Conservation (phyloP, 2,329 filamentous ascomycete genomes). For the Cadophora malorum region DNA sequence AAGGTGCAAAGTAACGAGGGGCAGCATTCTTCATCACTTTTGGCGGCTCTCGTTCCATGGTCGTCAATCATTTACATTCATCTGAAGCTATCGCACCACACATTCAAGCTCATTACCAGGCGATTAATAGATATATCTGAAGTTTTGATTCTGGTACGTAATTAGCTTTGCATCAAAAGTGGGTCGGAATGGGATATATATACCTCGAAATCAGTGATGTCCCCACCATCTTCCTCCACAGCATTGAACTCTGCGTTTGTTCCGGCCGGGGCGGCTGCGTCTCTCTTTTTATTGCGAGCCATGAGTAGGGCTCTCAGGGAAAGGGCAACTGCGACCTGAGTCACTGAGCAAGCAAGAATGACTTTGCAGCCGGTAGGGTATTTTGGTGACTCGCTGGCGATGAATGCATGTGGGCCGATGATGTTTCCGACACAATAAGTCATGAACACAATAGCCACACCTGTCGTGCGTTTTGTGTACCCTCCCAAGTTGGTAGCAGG, state of each 20-base stretch:
- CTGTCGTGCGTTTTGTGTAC: constrained; percentile 54
- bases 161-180: too few relatives aligned
- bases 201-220: constrained; percentile 51
- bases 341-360: constrained; percentile 54
- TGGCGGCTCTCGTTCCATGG: background rate
- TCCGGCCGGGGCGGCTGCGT: constrained; percentile 32
- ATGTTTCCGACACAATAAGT: constrained; percentile 28
- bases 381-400: constrained; percentile 52
- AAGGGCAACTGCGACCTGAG: constrained; percentile 50
- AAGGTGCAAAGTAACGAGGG: background rate
- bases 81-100: background rate
- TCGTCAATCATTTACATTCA: constrained; percentile 7
- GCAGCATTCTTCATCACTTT: background rate
- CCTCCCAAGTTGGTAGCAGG: constrained; percentile 51
- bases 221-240: constrained; percentile 44
- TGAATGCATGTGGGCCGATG: constrained; percentile 61
- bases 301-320: constrained; percentile 47
- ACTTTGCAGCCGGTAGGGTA: constrained; percentile 60
- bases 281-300: constrained; percentile 49
- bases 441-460: constrained; percentile 51
- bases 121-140: constrained; percentile 24
- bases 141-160: constrained; percentile 21
- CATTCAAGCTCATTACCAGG: background rate
- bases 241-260: constrained; percentile 21
- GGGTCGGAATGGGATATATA: too few relatives aligned